Conservation (phyloP, 176 grass and related monocot genomes). For the Carex littledalei region DNA sequence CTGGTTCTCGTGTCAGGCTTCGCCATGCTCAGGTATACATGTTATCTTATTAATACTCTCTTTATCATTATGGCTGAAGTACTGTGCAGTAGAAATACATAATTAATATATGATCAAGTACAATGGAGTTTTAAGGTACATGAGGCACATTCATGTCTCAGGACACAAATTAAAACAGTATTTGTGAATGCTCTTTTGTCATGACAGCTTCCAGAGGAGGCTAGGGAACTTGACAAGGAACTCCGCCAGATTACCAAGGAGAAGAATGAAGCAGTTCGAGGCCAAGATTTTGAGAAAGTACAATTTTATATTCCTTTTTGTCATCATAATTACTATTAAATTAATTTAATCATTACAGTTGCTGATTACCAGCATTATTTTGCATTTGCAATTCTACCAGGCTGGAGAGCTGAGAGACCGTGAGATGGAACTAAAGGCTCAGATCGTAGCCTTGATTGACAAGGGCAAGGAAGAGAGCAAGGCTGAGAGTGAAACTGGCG, state of each 20-base stretch:
- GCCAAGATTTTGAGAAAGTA: slow-evolving; percentile 99
- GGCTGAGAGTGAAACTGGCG: slow-evolving; percentile 79
- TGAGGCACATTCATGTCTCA: background rate
- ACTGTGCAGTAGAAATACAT: background rate
- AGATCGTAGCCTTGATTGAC: slow-evolving; percentile 75
- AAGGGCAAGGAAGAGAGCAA: slow-evolving; percentile 88
- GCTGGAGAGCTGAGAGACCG: slow-evolving; percentile 68
- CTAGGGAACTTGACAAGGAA: slow-evolving; percentile 97
- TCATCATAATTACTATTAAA: background rate
- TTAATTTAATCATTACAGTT: background rate
- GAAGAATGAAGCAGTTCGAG: slow-evolving; percentile 87
- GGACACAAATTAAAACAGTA: background rate
- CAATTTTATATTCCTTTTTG: background rate
- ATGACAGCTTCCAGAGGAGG: slow-evolving; percentile 88
- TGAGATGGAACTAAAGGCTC: slow-evolving; percentile 83
- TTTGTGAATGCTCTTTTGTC: background rate
- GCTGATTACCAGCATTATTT: background rate
- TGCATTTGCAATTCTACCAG: slow-evolving; percentile 30
- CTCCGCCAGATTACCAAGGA: slow-evolving; percentile 90
- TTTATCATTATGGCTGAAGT: background rate
- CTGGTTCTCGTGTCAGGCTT: slow-evolving; percentile 97
- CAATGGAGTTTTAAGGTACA: background rate
- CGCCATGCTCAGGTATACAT: slow-evolving; percentile 78
- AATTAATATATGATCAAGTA: background rate
- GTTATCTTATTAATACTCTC: background rate